phyloP scores from a whole-genome alignment of 805 yeast genomes.

The Tetrapisispora iriomotensis region DNA sequence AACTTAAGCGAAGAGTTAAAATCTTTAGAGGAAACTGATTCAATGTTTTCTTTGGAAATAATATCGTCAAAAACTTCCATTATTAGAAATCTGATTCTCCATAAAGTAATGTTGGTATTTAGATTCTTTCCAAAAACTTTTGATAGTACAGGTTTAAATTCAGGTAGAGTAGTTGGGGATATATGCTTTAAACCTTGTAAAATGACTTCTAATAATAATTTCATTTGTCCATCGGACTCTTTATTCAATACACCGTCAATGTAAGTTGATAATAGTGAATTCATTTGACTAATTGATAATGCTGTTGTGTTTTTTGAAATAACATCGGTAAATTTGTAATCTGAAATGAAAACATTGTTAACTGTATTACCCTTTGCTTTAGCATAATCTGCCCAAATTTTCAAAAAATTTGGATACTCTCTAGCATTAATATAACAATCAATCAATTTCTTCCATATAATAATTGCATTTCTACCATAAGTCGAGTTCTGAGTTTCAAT shows the following conservation, averaged over 20 bases:
- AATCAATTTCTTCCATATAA: slow-evolving; percentile 29
- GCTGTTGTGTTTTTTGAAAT: slow-evolving; percentile 35
- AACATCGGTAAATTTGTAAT: slow-evolving; percentile 25
- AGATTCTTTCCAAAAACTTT: slow-evolving; percentile 18
- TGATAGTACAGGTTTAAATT: slow-evolving; percentile 16
- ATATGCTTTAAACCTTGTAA: slow-evolving; percentile 34
- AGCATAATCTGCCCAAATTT: slow-evolving; percentile 34
- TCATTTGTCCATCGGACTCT: slow-evolving; percentile 5
- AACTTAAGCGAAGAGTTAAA: neutral
- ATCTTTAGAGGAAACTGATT: slow-evolving; percentile 1
- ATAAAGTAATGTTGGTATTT: slow-evolving; percentile 19
- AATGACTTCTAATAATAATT: slow-evolving; percentile 25
- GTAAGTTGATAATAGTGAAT: slow-evolving; percentile 17
- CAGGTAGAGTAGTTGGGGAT: slow-evolving; percentile 22
- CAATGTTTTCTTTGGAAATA: slow-evolving; percentile 20
- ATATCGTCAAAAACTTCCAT: slow-evolving; percentile 39
- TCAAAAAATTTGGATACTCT: slow-evolving; percentile 43
- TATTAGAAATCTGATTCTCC: slow-evolving; percentile 41
- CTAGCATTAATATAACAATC: slow-evolving; percentile 46
- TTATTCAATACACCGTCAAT: slow-evolving; percentile 7
- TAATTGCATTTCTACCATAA: slow-evolving; percentile 2
- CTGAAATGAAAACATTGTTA: slow-evolving; percentile 9
- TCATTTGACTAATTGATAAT: slow-evolving; percentile 41
- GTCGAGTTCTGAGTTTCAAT: slow-evolving; percentile 7
- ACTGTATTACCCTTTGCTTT: slow-evolving; percentile 30